A percentile compares a stretch with the other conserved stretches of the same genome.
These are phyloP conservation scores for Rhodotorula babjevae DNA, from an alignment of 768 basidiomycete genomes.

Conservation along the genomic window DNA sequence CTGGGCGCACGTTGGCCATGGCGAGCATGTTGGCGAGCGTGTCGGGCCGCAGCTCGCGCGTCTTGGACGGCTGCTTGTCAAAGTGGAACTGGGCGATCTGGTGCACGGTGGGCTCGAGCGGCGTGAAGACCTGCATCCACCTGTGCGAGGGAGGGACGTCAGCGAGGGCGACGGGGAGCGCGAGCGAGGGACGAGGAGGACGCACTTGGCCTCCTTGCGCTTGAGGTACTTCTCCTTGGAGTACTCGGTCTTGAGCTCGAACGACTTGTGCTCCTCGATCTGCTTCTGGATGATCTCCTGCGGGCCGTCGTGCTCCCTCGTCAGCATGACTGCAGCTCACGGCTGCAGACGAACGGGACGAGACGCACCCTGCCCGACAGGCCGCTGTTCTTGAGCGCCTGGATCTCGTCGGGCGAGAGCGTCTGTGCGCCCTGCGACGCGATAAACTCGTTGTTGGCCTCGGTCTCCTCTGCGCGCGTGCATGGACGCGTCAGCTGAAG, in stretches of 20 bases:
- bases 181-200: slow-evolving; percentile 14
- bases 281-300: slow-evolving; percentile 94
- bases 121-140: slow-evolving; percentile 79
- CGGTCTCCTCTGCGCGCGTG: slow-evolving; percentile 67
- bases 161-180: background rate
- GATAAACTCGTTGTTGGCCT: slow-evolving; percentile 93
- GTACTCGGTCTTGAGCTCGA: slow-evolving; percentile 90
- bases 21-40: slow-evolving; percentile 82
- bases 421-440: slow-evolving; percentile 62
- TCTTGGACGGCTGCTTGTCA: slow-evolving; percentile 64
- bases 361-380: slow-evolving; percentile 53
- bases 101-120: slow-evolving; percentile 77
- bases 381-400: slow-evolving; percentile 73
- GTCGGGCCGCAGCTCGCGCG: slow-evolving; percentile 80
- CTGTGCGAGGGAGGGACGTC: slow-evolving; percentile 49
- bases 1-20: slow-evolving; percentile 74
- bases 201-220: slow-evolving; percentile 92
- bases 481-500: background rate
- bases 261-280: slow-evolving; percentile 87
- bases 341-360: too few species aligned
- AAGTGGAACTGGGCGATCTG: slow-evolving; percentile 89
- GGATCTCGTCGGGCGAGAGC: slow-evolving; percentile 75
- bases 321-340: too few species aligned
- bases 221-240: slow-evolving; percentile 98
- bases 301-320: slow-evolving; percentile 50